Percentiles rank a stretch among this genome's conserved stretches.
Evolutionary conservation across 2,329 filamentous ascomycete genomes (phyloP).

Genomic region (Magnaporthales sp.): DNA sequence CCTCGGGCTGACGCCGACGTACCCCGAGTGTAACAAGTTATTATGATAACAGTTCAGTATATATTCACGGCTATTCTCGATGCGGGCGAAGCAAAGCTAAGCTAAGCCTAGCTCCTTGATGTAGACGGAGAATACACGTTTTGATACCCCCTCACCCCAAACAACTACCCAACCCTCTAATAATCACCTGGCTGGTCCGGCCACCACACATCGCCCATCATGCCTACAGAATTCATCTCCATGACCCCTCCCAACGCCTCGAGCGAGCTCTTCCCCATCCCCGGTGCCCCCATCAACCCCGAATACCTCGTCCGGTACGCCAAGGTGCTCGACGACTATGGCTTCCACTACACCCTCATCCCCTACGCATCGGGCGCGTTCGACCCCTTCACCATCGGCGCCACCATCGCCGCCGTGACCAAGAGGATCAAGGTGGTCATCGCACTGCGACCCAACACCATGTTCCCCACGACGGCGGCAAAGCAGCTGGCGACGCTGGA

Average conservation of each 20-base stretch:
- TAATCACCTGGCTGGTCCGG: no score
- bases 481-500: constrained; percentile 54
- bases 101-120: no score
- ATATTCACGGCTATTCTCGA: no score
- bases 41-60: no score
- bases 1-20: no score
- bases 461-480: constrained; percentile 54
- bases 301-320: constrained; percentile 49
- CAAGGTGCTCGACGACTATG: constrained; percentile 48
- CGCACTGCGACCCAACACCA: constrained; percentile 50
- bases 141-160: no score
- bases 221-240: constrained; percentile 49
- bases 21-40: no score
- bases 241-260: constrained; percentile 48
- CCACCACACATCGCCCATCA: constrained; percentile 13
- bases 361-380: constrained; percentile 47
- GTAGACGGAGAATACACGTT: no score
- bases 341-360: constrained; percentile 52
- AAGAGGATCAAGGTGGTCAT: constrained; percentile 54
- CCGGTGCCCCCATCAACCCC: constrained; percentile 41
- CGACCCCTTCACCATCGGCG: constrained; percentile 50
- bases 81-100: no score
- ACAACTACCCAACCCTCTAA: no score
- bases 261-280: constrained; percentile 45
- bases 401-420: constrained; percentile 46